Conservation (phyloP, 2,329 filamentous ascomycete genomes). For the Tricladium varicosporioides region DNA sequence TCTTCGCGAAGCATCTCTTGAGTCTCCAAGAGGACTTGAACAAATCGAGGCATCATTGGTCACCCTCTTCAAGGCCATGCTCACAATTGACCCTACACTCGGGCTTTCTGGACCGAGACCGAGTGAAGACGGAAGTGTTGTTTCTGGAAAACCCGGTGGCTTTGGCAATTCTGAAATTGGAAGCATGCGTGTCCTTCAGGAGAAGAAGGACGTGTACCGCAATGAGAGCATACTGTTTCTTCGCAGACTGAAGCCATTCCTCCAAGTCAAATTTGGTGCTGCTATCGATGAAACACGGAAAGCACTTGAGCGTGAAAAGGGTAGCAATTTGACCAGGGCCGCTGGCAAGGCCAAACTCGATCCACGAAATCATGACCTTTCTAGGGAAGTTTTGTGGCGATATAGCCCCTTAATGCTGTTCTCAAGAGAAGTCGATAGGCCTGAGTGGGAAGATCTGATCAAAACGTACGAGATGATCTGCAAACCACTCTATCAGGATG, state of each 20-base stretch:
- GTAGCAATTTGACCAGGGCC: conserved; percentile 50
- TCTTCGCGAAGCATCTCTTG: conserved; percentile 70
- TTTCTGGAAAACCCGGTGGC: conserved; percentile 40
- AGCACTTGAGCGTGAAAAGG: conserved; percentile 47
- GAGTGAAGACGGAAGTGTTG: conserved; percentile 37
- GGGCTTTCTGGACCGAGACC: conserved; percentile 43
- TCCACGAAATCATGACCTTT: conserved; percentile 65
- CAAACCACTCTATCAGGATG: conserved; percentile 73
- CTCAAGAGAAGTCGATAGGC: conserved; percentile 75
- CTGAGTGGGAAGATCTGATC: conserved; percentile 79
- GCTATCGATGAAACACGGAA: conserved; percentile 69
- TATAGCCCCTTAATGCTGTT: conserved; percentile 88
- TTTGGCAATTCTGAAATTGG: conserved; percentile 53
- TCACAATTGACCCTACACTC: conserved; percentile 85
- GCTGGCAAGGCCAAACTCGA: conserved; percentile 63
- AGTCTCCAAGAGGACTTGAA: conserved; percentile 66
- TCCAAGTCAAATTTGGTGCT: conserved; percentile 76
- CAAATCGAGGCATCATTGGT: conserved; percentile 77
- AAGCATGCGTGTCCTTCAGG: conserved; percentile 89
- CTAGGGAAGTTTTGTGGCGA: conserved; percentile 76
- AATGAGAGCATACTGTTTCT: conserved; percentile 75
- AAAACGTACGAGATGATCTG: conserved; percentile 78
- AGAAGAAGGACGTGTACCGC: conserved; percentile 89
- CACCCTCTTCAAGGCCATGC: conserved; percentile 86
- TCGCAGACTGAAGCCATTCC: conserved; percentile 74